Percentiles rank a stretch among this genome's conserved stretches.
Conservation (phyloP, 2,329 filamentous ascomycete genomes). For the Cercospora sp. region DNA sequence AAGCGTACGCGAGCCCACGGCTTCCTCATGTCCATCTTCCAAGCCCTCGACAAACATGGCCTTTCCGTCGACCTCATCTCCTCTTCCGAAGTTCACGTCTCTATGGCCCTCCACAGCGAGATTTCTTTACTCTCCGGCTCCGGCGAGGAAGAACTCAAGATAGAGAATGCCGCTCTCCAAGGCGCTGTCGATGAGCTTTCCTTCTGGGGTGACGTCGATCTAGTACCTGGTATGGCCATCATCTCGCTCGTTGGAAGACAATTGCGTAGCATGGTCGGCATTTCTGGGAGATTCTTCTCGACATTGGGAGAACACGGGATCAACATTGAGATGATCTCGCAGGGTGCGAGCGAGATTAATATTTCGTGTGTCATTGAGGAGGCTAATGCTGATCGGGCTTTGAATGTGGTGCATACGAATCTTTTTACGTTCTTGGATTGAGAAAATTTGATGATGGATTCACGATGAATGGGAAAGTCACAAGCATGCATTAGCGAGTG, state of each 20-base stretch:
- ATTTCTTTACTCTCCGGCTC: slow-evolving; percentile 54
- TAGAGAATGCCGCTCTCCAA: slow-evolving; percentile 50
- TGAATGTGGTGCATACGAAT: slow-evolving; percentile 95
- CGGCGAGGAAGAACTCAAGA: slow-evolving; percentile 50
- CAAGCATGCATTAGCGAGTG: slow-evolving; percentile 2
- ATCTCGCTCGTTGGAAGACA: slow-evolving; percentile 90
- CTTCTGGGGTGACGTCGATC: slow-evolving; percentile 84
- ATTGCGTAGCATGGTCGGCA: slow-evolving; percentile 94
- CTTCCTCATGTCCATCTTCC: slow-evolving; percentile 93
- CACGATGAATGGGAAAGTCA: background rate
- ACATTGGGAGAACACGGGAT: slow-evolving; percentile 90
- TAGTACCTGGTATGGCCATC: slow-evolving; percentile 91
- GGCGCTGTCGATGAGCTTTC: slow-evolving; percentile 67
- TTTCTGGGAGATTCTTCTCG: slow-evolving; percentile 91
- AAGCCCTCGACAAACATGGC: slow-evolving; percentile 80
- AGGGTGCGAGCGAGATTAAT: slow-evolving; percentile 98
- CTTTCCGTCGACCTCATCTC: slow-evolving; percentile 96
- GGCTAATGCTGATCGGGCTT: slow-evolving; percentile 82
- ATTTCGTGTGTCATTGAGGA: slow-evolving; percentile 97
- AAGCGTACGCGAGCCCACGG: slow-evolving; percentile 94
- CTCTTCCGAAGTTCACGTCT: slow-evolving; percentile 94
- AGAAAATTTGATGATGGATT: slow-evolving; percentile 4
- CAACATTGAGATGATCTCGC: slow-evolving; percentile 99
- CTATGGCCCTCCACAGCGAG: slow-evolving; percentile 90
- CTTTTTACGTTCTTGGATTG: slow-evolving; percentile 92